Base-by-base conservation (phyloP, 495 filamentous ascomycete species). In the Penicillium roqueforti region DNA sequence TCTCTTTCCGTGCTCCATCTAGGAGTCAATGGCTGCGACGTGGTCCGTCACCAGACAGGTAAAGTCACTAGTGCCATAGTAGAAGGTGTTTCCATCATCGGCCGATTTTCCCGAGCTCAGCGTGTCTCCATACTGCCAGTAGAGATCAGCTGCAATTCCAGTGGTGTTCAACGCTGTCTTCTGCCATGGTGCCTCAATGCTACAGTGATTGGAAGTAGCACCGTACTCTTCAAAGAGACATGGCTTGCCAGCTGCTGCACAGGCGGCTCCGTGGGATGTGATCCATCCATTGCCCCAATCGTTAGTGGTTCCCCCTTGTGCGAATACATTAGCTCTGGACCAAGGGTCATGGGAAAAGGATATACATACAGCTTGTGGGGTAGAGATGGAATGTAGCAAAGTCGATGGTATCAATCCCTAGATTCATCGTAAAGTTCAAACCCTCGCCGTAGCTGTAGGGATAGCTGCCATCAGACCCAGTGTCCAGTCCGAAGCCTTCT, bases 181-280 rank as follows among this genome's bases (percentile, higher is more conserved):
- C 68, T 87, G 86, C 85, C 84, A 88, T 22, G 72, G 69, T 10
- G 70, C 68, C 60, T 82, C 68, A 6, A 83, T 68, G 55, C 32
- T 64, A 64, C 60, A 78, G 47, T 65, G 74, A 54, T 68, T 55
- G 41, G 58, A 72, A 3, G 68, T 75, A 37, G 78, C 60, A 54
- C 84, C 83, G 56, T 88, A 88, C 62, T 88, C 86, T 57, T 89
- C 86, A 45, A 85, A 76, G 19, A 88, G 71, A 38, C 86, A 85
- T 0, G 86, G 84, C 68, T 88, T 88, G 19, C 77, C 77, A 8
- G 74, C 77, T 9, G 74, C 76, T 31, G 68, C 67, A 50, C 81
- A 83, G 1, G 79, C 74, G 0, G 67, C 73, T 2, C 78, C 82
- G 53, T 89, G 85, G 45, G 84, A 76, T 4, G 66, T 68, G 53